Percentiles rank a stretch among this genome's conserved stretches.
Conservation (phyloP, 306 rosid species). For the Crotalaria pallida region DNA sequence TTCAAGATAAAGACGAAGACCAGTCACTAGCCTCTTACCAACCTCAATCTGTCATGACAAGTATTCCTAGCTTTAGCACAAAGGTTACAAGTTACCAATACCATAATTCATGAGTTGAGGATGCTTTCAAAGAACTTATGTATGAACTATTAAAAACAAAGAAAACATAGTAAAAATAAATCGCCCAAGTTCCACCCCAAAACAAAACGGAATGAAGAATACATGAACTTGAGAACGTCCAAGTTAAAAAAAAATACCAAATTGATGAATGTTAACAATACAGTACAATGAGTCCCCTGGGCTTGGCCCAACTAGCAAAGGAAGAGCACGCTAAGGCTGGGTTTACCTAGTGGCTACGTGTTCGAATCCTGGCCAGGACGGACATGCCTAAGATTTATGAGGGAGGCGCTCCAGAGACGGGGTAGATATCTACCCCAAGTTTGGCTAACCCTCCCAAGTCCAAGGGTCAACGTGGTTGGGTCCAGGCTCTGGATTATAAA, state of each 20-base stretch:
- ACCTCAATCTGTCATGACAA: conserved; percentile 73
- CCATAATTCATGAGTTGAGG: background rate
- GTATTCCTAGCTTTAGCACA: conserved; percentile 15
- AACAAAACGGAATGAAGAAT: conserved; percentile 9
- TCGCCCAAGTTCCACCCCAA: background rate
- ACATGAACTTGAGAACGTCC: background rate
- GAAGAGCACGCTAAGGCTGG: no score
- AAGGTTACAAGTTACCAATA: background rate
- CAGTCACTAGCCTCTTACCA: conserved; percentile 93
- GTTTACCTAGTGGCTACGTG: no score
- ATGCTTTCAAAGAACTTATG: background rate
- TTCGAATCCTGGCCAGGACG: no score
- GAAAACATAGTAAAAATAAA: background rate
- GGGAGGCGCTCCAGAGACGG: no score
- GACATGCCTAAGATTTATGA: no score
- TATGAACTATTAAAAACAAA: background rate
- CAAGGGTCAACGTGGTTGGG: no score
- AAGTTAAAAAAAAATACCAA: background rate
- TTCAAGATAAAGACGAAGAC: conserved; percentile 90
- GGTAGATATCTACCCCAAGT: no score
- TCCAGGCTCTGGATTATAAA: no score
- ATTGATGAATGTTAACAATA: background rate
- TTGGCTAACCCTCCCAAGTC: no score
- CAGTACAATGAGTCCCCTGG: no score
- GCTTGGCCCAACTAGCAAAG: no score